Conservation (phyloP, 768 basidiomycete species). For the Mycena olivaceomarginata region DNA sequence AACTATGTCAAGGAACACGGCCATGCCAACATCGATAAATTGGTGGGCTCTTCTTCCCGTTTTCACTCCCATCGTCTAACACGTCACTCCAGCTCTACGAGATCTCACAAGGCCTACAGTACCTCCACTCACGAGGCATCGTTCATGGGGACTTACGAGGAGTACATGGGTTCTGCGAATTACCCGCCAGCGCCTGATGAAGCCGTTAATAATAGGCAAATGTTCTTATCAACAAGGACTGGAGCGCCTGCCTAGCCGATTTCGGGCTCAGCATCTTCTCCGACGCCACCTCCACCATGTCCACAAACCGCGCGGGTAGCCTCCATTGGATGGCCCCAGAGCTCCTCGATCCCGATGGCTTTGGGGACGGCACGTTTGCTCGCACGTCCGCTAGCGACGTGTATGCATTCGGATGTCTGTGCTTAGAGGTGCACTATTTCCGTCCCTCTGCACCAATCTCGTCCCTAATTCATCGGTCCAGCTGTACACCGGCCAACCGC, state of each 20-base stretch:
- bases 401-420: slow-evolving; percentile 57
- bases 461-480: neutral
- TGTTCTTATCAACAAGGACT: slow-evolving; percentile 54
- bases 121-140: too few relatives aligned
- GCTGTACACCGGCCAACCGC: slow-evolving; percentile 35
- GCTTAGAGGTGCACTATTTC: slow-evolving; percentile 50
- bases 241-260: slow-evolving; percentile 56
- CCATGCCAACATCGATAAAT: slow-evolving; percentile 44
- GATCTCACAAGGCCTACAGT: neutral
- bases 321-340: neutral
- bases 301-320: neutral
- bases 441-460: too few relatives aligned
- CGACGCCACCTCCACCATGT: slow-evolving; percentile 54
- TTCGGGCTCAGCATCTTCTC: slow-evolving; percentile 56
- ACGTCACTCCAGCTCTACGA: neutral
- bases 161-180: neutral
- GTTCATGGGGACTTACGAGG: neutral
- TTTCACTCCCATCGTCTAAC: neutral
- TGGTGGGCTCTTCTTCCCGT: slow-evolving; percentile 7
- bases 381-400: slow-evolving; percentile 55
- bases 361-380: slow-evolving; percentile 45
- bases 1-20: slow-evolving; percentile 46
- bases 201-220: slow-evolving; percentile 45
- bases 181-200: neutral
- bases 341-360: slow-evolving; percentile 52